Evolutionary conservation across 2,329 filamentous ascomycete genomes (phyloP), one percentile per base, ranked within the genome.

Genomic region (Colletotrichum paranaense): DNA sequence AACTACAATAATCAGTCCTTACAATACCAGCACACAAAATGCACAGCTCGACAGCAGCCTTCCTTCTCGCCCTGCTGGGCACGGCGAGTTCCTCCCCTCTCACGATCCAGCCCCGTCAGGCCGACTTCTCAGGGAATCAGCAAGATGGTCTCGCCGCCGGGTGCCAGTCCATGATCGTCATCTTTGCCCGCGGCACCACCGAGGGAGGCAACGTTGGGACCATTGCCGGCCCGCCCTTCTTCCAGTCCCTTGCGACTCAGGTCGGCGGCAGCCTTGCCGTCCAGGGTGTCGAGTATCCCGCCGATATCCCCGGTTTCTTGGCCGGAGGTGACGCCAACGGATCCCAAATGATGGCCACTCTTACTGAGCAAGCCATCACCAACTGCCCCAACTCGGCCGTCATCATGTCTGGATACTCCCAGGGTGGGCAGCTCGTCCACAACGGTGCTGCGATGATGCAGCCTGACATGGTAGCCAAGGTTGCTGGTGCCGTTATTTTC

Each of bases 131-230:
- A 12, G 56, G n/a, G 22, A 72, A 62, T 62, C 57, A 59, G n/a
- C 73, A 68, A 35, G 67, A 75, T 55, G 72, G 73, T 28, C 69
- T 75, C 26, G 62, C 60, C 19, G 74, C 73, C 16, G 38, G 52
- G 4, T 88, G 86, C 79, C 85, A 84, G 42, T 77, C 81, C 38
- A 83, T 88, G 74, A 90, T 87, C 8, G 79, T 90, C 64, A 86
- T 91, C 76, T 90, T 88, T 75, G 88, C 88, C n/a, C 85, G 88
- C 22, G 88, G 89, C 9, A 89, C 88, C 4, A 85, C 84, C 6
- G 87, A 90, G 79, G 46, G 74, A 1, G 88, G 87, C 53, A 90
- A 88, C 75, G 86, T 90, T 62, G 89, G 89, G 26, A 77, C 77
- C 28, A 73, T 85, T 6, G 82, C 85, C 2, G 88, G 88, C 1